Evolutionary conservation across 73 alveolate genomes (phyloP).

Genomic region (Tetrahymena elliotti): DNA sequence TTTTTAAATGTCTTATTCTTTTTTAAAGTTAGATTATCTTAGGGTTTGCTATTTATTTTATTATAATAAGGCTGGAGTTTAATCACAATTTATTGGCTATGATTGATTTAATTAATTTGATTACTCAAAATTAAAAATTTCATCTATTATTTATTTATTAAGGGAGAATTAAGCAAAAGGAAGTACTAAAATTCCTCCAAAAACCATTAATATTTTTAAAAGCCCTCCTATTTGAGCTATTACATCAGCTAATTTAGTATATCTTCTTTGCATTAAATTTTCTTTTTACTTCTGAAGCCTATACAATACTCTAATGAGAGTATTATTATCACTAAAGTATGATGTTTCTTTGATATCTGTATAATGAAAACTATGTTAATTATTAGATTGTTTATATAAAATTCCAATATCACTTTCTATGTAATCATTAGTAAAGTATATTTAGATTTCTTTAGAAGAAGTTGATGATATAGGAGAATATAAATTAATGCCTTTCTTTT

Average conservation of each 20-base stretch:
- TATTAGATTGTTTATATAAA: neutral
- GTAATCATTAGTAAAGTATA: neutral
- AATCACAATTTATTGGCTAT: no score
- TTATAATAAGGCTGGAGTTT: no score
- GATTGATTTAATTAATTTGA: neutral
- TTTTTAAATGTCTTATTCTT: no score
- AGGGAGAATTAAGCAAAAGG: neutral
- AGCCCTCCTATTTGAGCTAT: neutral
- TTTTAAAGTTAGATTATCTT: no score
- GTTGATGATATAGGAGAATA: neutral
- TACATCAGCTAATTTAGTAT: neutral
- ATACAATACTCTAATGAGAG: neutral
- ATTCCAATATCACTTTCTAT: neutral
- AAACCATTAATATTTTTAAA: neutral
- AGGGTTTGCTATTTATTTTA: no score
- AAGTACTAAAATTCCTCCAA: neutral
- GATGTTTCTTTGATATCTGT: neutral
- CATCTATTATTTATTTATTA: neutral
- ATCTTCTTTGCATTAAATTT: neutral
- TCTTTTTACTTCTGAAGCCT: neutral
- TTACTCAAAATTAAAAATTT: neutral
- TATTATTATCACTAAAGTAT: neutral
- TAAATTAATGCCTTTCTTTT: neutral
- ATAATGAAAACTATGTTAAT: neutral
- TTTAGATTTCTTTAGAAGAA: neutral